Percentiles rank a stretch among this genome's conserved stretches.
These are phyloP conservation scores for Emericellopsis terricola DNA, from an alignment of 495 filamentous ascomycete species.

Conservation along the genomic window DNA sequence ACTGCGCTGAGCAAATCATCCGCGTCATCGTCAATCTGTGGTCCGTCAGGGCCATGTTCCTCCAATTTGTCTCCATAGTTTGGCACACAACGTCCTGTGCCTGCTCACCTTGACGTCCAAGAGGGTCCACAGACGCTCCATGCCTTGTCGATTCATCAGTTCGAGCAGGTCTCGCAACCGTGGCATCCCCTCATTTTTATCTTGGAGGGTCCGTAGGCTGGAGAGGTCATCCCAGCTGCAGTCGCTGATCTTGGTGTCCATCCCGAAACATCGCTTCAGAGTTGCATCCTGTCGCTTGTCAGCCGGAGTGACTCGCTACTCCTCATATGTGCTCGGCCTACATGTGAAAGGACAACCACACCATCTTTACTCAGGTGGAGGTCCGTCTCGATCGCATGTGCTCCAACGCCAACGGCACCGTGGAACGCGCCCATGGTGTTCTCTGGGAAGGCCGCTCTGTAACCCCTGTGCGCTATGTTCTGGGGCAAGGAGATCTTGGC, in stretches of 20 bases:
- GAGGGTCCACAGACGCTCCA: slow-evolving; percentile 57
- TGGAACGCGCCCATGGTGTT: slow-evolving; percentile 70
- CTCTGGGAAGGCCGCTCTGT: slow-evolving; percentile 62
- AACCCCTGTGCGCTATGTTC: slow-evolving; percentile 74
- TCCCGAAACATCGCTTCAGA: slow-evolving; percentile 65
- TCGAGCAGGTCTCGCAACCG: slow-evolving; percentile 57
- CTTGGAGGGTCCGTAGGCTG: slow-evolving; percentile 43
- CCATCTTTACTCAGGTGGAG: slow-evolving; percentile 68
- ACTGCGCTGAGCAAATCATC: slow-evolving; percentile 48
- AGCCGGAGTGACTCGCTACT: neutral
- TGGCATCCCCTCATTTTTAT: slow-evolving; percentile 55
- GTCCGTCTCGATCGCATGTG: slow-evolving; percentile 77
- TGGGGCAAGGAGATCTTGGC: slow-evolving; percentile 51
- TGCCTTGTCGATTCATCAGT: slow-evolving; percentile 40
- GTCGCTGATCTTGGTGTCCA: slow-evolving; percentile 48
- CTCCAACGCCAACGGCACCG: slow-evolving; percentile 51
- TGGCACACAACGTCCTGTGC: no score
- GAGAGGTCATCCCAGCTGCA: slow-evolving; percentile 57
- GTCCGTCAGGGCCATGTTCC: no score
- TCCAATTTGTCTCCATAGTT: no score
- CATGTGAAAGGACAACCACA: slow-evolving; percentile 72
- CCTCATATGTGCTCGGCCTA: slow-evolving; percentile 20
- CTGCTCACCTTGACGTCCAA: slow-evolving; percentile 88
- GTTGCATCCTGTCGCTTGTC: slow-evolving; percentile 40
- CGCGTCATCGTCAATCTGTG: slow-evolving; percentile 45